A percentile compares a stretch with the other conserved stretches of the same genome.
These are phyloP conservation scores for Cenchrus fungigraminus DNA, from an alignment of 176 grass and related monocot species.

Conservation along the genomic window DNA sequence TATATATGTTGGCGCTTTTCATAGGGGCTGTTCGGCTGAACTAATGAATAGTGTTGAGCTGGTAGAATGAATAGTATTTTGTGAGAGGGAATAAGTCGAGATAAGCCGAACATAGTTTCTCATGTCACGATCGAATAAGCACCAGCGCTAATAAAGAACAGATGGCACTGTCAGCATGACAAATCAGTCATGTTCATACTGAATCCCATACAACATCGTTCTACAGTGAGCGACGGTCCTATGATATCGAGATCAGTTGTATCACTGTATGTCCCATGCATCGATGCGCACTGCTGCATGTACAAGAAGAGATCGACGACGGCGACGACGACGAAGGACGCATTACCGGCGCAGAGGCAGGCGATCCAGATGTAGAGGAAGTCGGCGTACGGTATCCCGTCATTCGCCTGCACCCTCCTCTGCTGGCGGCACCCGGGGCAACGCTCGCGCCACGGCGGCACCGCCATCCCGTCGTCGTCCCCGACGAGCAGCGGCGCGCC, in stretches of 20 bases:
- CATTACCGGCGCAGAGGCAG: conserved; percentile 51
- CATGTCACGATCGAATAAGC: no score
- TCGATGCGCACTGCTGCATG: background rate
- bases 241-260: background rate
- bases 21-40: no score
- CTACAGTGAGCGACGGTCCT: background rate
- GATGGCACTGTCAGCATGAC: background rate
- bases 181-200: background rate
- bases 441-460: conserved; percentile 32
- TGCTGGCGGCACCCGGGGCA: conserved; percentile 65
- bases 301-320: background rate
- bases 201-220: background rate
- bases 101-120: no score
- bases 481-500: conserved; percentile 5
- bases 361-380: conserved; percentile 65
- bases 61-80: no score
- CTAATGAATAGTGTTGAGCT: no score
- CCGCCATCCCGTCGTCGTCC: background rate
- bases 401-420: conserved; percentile 35
- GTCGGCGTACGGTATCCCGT: conserved; percentile 48
- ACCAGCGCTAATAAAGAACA: background rate
- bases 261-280: background rate
- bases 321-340: background rate
- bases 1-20: background rate
- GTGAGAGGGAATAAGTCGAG: no score